Conservation (phyloP, 2,329 filamentous ascomycete species). For the Mycogone perniciosa region DNA sequence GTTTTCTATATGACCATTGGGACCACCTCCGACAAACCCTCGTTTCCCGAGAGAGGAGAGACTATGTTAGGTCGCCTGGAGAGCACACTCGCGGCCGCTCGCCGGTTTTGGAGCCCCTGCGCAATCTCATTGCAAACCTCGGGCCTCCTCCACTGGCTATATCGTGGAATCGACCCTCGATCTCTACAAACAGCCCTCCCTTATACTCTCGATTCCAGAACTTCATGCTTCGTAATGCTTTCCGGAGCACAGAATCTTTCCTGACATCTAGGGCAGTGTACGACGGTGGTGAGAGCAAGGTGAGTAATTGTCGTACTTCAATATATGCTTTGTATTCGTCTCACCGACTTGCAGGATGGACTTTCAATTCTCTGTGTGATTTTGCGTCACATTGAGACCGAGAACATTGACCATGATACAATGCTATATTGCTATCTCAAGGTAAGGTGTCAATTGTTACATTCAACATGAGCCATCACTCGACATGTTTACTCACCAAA, state of each 20-base stretch:
- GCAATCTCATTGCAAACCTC: slow-evolving; percentile 58
- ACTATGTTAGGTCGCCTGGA: slow-evolving; percentile 47
- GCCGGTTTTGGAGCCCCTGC: slow-evolving; percentile 53
- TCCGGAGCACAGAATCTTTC: slow-evolving; percentile 58
- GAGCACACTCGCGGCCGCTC: slow-evolving; percentile 47
- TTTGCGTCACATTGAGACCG: slow-evolving; percentile 59
- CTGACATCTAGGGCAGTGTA: slow-evolving; percentile 60
- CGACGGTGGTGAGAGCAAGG: slow-evolving; percentile 64
- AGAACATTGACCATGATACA: slow-evolving; percentile 59
- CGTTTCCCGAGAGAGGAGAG: slow-evolving; percentile 52
- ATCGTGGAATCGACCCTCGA: slow-evolving; percentile 61
- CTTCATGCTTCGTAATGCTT: slow-evolving; percentile 66
- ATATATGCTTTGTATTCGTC: neutral
- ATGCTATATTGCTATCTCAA: slow-evolving; percentile 63
- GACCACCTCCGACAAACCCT: slow-evolving; percentile 62
- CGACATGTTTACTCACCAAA: neutral
- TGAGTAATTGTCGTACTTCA: slow-evolving; percentile 18
- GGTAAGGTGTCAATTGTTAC: slow-evolving; percentile 29
- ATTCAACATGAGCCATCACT: too few species aligned
- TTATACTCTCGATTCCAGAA: slow-evolving; percentile 64
- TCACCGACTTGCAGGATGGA: slow-evolving; percentile 46
- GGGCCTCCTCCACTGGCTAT: slow-evolving; percentile 62
- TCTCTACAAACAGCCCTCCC: slow-evolving; percentile 57
- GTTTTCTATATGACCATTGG: slow-evolving; percentile 67
- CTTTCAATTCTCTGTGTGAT: slow-evolving; percentile 64